Evolutionary conservation across 1,139 yeast genomes (phyloP).

Genomic region (Yarrowia galli): DNA sequence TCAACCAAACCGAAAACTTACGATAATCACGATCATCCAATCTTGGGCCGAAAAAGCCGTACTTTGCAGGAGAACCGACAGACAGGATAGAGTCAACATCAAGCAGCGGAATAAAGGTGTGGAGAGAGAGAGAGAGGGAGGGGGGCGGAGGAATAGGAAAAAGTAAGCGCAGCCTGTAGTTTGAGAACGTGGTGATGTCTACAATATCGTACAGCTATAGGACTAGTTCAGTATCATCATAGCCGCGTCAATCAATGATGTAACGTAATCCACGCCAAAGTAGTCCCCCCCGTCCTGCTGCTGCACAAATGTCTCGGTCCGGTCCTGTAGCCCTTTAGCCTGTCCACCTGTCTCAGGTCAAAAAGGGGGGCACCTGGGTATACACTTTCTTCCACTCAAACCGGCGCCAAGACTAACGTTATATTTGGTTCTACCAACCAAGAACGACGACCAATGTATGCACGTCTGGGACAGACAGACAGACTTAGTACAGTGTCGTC

Average conservation of each 20-base stretch:
- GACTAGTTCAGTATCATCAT: too few species aligned
- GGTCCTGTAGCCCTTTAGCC: too few species aligned
- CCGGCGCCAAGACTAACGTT: conserved; percentile 1
- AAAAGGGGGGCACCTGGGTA: too few species aligned
- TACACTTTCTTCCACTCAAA: neutral
- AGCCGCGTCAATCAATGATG: too few species aligned
- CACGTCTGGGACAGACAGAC: neutral
- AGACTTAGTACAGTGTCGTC: neutral
- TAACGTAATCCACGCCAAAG: too few species aligned
- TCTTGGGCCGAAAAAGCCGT: conserved; percentile 13
- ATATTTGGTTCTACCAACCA: neutral
- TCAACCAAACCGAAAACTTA: conserved; percentile 17
- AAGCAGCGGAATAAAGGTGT: conserved; percentile 13
- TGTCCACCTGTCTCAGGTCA: neutral
- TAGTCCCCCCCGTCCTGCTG: neutral
- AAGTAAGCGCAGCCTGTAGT: too few species aligned
- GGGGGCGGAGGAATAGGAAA: neutral
- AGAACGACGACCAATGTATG: neutral
- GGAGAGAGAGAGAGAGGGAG: neutral
- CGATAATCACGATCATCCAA: conserved; percentile 37
- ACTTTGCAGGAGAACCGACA: neutral
- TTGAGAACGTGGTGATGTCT: too few species aligned
- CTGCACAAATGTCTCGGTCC: conserved; percentile 7
- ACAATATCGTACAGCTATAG: too few species aligned
- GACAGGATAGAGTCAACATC: neutral